Percentiles rank a stretch among this genome's conserved stretches.
phyloP scores from a whole-genome alignment of 2,329 filamentous ascomycete genomes.

The Colletotrichum shisoi region DNA sequence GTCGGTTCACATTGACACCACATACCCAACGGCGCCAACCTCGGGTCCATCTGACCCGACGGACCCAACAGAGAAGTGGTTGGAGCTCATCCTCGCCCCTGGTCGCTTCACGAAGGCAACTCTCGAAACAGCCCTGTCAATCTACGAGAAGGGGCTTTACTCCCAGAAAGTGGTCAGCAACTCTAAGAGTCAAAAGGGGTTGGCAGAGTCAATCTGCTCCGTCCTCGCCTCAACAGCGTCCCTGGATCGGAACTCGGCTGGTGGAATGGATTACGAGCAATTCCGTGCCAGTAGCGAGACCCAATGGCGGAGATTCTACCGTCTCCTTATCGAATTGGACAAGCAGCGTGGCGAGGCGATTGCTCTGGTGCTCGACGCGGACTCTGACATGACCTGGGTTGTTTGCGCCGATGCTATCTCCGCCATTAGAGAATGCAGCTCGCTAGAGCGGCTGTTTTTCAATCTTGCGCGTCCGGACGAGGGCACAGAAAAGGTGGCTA shows the following conservation, averaged over 20 bases:
- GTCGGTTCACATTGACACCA: conserved; percentile 68
- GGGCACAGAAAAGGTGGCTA: conserved; percentile 62
- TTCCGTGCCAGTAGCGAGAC: conserved; percentile 77
- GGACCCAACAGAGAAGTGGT: conserved; percentile 83
- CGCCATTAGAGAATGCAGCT: conserved; percentile 79
- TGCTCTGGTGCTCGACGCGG: conserved; percentile 76
- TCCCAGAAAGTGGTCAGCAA: conserved; percentile 51
- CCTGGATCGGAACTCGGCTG: conserved; percentile 67
- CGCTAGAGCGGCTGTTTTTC: conserved; percentile 76
- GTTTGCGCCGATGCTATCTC: conserved; percentile 83
- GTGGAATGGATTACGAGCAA: conserved; percentile 75
- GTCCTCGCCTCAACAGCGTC: conserved; percentile 74
- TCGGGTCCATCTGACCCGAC: conserved; percentile 70
- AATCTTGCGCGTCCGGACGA: conserved; percentile 67
- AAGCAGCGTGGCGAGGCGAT: conserved; percentile 84
- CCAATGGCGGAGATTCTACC: conserved; percentile 91
- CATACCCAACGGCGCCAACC: conserved; percentile 61
- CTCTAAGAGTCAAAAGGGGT: conserved; percentile 59
- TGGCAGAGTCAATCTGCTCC: conserved; percentile 79
- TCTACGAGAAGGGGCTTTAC: conserved; percentile 75
- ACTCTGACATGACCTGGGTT: conserved; percentile 79
- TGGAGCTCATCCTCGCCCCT: conserved; percentile 82
- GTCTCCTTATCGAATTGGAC: conserved; percentile 84
- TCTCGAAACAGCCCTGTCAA: conserved; percentile 80
- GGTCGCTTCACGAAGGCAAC: conserved; percentile 81